Conservation (phyloP, 371 early-diverging fungal species). For the Zychaea mexicana region DNA sequence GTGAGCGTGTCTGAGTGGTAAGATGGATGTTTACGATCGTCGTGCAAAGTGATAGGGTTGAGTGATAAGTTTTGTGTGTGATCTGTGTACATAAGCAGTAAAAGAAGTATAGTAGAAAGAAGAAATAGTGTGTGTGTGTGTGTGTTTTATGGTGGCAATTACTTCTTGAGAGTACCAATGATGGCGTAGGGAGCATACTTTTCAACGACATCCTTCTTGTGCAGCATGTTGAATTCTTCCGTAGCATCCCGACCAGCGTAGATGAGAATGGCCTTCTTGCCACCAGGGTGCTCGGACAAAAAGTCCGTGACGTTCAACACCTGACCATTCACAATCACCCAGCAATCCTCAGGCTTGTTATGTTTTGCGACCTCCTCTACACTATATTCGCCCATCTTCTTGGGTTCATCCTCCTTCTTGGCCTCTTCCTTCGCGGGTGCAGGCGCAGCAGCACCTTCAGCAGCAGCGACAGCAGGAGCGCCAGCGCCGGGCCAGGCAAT, state of each 20-base stretch:
- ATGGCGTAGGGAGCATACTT: slow-evolving; percentile 86
- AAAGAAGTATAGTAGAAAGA: neutral
- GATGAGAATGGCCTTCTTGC: slow-evolving; percentile 84
- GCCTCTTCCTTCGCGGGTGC: slow-evolving; percentile 35
- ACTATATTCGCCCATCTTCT: slow-evolving; percentile 52
- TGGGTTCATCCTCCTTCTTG: slow-evolving; percentile 34
- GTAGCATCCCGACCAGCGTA: slow-evolving; percentile 88
- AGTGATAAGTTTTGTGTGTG: neutral
- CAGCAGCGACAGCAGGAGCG: slow-evolving; percentile 23
- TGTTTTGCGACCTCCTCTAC: slow-evolving; percentile 86
- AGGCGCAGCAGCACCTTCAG: slow-evolving; percentile 20
- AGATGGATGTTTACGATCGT: neutral
- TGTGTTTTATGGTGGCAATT: slow-evolving; percentile 12
- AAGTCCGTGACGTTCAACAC: slow-evolving; percentile 94
- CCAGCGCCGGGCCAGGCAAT: slow-evolving; percentile 55
- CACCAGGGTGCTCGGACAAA: slow-evolving; percentile 85
- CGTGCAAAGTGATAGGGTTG: slow-evolving; percentile 2
- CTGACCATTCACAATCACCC: slow-evolving; percentile 92
- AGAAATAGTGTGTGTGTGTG: too few relatives aligned
- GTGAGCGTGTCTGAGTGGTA: neutral
- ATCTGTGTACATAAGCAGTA: neutral
- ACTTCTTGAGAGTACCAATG: slow-evolving; percentile 71
- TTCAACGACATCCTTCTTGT: slow-evolving; percentile 83
- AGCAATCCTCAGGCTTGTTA: slow-evolving; percentile 88
- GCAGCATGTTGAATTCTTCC: slow-evolving; percentile 93